Evolutionary conservation across 106 monocot genomes (phyloP).

Genomic region (Xerophyta viscosa): DNA sequence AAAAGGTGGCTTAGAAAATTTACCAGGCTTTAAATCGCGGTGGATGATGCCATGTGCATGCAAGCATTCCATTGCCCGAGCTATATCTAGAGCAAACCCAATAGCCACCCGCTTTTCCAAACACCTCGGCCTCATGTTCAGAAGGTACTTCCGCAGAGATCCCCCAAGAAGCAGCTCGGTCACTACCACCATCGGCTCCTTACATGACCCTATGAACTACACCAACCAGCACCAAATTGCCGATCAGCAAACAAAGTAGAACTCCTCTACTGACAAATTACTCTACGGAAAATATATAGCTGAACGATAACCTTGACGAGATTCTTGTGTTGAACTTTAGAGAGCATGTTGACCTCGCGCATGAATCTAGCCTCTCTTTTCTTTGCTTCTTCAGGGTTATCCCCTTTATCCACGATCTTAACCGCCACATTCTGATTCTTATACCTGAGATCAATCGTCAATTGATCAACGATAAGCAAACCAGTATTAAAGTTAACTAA

Average conservation of each 20-base stretch:
- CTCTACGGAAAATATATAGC: too few relatives aligned
- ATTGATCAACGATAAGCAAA: too few relatives aligned
- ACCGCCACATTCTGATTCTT: conserved; percentile 94
- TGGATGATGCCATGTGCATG: conserved; percentile 98
- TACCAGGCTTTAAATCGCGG: conserved; percentile 98
- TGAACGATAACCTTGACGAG: conserved; percentile 99
- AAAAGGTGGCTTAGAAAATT: too few relatives aligned
- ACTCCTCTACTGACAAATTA: too few relatives aligned
- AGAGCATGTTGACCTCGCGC: conserved; percentile 84
- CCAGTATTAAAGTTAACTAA: too few relatives aligned
- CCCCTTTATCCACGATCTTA: conserved; percentile 83
- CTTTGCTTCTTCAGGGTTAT: conserved; percentile 58
- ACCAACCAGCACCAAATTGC: neutral
- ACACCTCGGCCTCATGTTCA: conserved; percentile 66
- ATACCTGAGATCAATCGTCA: too few relatives aligned
- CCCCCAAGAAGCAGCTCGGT: conserved; percentile 90
- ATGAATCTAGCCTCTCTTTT: conserved; percentile 82
- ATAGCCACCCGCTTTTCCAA: conserved; percentile 68
- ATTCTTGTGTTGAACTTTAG: conserved; percentile 91
- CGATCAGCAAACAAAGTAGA: too few relatives aligned
- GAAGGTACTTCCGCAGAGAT: conserved; percentile 69
- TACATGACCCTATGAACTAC: conserved; percentile 94
- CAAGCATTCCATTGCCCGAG: conserved; percentile 95
- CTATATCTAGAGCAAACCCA: conserved; percentile 85
- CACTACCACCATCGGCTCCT: conserved; percentile 98